Evolutionary conservation across 2,329 filamentous ascomycete genomes (phyloP), one percentile per base, ranked within the genome.

Genomic region (Fusarium fujikuroi): DNA sequence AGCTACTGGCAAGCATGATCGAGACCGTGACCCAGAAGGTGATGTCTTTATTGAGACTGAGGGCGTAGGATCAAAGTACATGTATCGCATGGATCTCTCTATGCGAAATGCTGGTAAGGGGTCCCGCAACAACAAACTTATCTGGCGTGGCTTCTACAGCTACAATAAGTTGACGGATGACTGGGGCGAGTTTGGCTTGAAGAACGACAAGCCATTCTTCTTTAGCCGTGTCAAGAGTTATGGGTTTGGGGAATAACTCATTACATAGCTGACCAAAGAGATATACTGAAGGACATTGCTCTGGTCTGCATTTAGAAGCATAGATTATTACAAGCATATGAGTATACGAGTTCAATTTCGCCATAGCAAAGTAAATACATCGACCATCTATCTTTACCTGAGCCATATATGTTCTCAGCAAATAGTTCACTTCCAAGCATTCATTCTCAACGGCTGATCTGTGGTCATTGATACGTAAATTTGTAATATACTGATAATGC

Each of bases 161-260:
- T 95, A 97, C 80, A 97, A 98, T 80, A 89, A 89, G 75, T 82
- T 97, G 78, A 97, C 94, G 12, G 95, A 97, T 80, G 95, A 98
- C 82, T 96, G 93, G 93, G 93, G 87, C 8, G 92, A 93, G 83
- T 98, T 98, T 82, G 81, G 83, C 19, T 81, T 91, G 43, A 88
- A 87, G 80, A 89, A 92, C 74, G 86, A 91, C 63, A 91, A 90
- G 80, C 86, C 90, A 1, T 92, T 89, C 77, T 89, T 91, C 78
- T 93, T 92, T 75, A 92, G 90, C 77, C 84, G 91, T 18, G 91
- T 93, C 8, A 88, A 85, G 81, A 90, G 89, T 72, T 92, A 91
- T 72, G 89, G 89, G 0, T 76, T 83, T 61, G 85, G 85, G 25
- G 85, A 84, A 57, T 78, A 49, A 66, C 32, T 28, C 21, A 18